Evolutionary conservation across 495 filamentous ascomycete genomes (phyloP), one percentile per base, ranked within the genome.

Genomic region (Penicillium alfredii): DNA sequence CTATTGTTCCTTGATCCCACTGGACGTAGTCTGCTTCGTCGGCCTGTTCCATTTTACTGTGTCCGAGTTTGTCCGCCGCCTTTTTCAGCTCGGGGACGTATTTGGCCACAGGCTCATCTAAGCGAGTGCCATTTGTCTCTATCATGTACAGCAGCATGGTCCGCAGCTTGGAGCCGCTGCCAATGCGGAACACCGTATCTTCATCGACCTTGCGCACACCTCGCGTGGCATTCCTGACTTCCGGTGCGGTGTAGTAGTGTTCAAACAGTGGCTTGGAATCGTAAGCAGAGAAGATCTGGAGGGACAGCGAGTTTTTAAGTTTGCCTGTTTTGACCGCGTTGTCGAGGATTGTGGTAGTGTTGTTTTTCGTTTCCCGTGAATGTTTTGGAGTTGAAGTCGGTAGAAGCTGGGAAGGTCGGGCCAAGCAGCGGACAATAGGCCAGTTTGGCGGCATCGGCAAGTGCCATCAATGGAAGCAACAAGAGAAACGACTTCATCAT

Each of bases 1-100:
- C 68, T 9, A 80, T 55, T 0, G 74, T 80, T 19, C 78, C 57
- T 14, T 72, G 64, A 13, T 67, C 55, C 77, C 77, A 81, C 10
- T 57, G 53, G 19, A 75, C 58, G 20, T 41, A 36, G 27, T 60
- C 47, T 24, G 57, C 54, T 6, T 54, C 60, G 46, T 77, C 57
- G 2, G 39, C 36, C 6, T n/a, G 3, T 15, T 42, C 21, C 12
- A 28, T 19, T 15, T 23, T 4, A 11, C 46, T 27, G 15, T 32
- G 10, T 0, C 51, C 55, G 4, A 42, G 8, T 2, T 25, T n/a
- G 11, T 9, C 5, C 8, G 11, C 23, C 8, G 5, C 23, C 8
- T 1, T 16, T 8, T 32, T 35, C 36, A 80, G 55, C 47, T 81
- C 73, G 0, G 79, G 77, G 0, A 81, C 52, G 40, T 70, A 77